Evolutionary conservation across 2,329 filamentous ascomycete genomes (phyloP), one percentile per base, ranked within the genome.

Genomic region (Penicillium frequentans): DNA sequence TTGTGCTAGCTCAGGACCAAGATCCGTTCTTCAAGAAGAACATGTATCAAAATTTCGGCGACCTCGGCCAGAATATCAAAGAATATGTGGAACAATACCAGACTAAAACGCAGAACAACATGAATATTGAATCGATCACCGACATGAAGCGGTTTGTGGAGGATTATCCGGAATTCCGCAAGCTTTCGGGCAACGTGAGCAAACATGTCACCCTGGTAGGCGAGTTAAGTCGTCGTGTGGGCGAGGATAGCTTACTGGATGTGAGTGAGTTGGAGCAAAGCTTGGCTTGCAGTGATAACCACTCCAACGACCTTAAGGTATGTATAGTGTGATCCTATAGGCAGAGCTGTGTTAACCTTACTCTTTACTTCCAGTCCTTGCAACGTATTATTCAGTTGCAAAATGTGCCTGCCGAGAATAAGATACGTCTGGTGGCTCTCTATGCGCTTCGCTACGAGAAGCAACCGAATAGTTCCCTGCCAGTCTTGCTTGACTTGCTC

Each of bases 141-240:
- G 95, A 99, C 73, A 99, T 99, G 96, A 99, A 99, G 75, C 90
- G 93, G 44, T 99, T 99, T 68, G 96, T 99, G 54, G 95, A 99
- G 75, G 95, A 99, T 70, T 99, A 98, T 71, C 95, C 95, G 2
- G 95, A 99, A 72, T 99, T 99, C 74, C 87, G 95, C 57, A 96
- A 97, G 69, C 85, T 99, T 1, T 97, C 95, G 1, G 93, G 95
- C 37, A 99, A 99, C 66, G 95, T 99, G 53, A 98, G 93, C 78
- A 99, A 99, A 72, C 95, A 99, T 72, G 96, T 99, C 56, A 96
- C 95, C 0, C 80, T 99, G 23, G 95, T 99, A 23, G 92, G 92
- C 0, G 96, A 99, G 71, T 82, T 99, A 42, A 97, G 92, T 73
- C 85, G 93, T 56, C 86, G 90, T 55, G 93, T 99, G 14, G 90